phyloP scores from a whole-genome alignment of 2,329 filamentous ascomycete genomes.

The Colletotrichum sp. region DNA sequence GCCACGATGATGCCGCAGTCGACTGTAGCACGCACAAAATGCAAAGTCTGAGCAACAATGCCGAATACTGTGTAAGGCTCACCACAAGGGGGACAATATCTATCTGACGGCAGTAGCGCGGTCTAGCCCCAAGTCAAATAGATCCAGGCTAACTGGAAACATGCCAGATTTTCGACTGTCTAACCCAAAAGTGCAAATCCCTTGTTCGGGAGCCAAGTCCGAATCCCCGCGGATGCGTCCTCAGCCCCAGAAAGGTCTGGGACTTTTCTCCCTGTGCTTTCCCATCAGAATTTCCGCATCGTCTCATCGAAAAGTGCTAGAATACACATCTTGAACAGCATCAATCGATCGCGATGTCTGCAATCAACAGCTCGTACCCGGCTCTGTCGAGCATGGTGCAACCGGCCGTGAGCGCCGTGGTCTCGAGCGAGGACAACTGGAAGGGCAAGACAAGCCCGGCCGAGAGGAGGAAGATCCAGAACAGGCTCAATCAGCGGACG shows the following conservation, averaged over 20 bases:
- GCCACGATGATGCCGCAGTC: not conserved
- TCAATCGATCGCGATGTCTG: not conserved
- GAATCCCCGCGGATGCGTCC: not conserved
- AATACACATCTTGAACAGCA: not conserved
- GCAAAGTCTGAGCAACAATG: not conserved
- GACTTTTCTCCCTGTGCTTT: not conserved
- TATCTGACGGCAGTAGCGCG: not conserved
- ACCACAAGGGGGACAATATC: not conserved
- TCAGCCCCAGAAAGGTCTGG: not conserved
- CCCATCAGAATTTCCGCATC: not conserved
- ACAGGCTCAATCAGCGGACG: constrained; percentile 17
- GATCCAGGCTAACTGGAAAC: not conserved
- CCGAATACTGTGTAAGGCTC: not conserved
- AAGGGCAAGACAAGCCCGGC: constrained; percentile 33
- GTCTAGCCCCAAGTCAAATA: not conserved
- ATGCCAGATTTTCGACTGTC: not conserved
- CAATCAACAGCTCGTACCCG: not conserved
- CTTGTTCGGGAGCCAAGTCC: not conserved
- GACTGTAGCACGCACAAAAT: not conserved
- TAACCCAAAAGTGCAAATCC: not conserved
- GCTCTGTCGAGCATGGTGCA: not conserved
- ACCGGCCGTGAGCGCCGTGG: not conserved
- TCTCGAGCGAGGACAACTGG: constrained; percentile 33
- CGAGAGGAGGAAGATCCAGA: constrained; percentile 22
- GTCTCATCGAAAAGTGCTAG: not conserved